Conservation (phyloP, 1,284 basidiomycete species). For the Uromyces viciae-fabae region DNA sequence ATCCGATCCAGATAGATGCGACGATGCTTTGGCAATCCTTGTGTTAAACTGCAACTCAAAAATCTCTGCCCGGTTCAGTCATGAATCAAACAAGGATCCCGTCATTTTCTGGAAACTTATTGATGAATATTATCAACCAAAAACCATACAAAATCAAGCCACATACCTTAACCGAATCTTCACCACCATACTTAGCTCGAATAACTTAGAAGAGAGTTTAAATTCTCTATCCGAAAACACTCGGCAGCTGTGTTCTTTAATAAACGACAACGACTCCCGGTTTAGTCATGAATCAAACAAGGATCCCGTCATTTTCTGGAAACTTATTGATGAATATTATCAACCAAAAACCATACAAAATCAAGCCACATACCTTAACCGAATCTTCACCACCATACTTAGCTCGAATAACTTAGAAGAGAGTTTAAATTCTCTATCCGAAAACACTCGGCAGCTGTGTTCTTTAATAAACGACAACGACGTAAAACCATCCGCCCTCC, state of each 20-base stretch:
- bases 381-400: background rate
- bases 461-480: background rate
- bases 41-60: background rate
- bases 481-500: background rate
- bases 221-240: background rate
- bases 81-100: background rate
- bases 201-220: background rate
- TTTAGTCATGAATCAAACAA: background rate
- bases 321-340: background rate
- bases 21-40: background rate
- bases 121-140: no score
- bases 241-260: no score
- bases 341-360: conserved; percentile 4
- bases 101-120: background rate
- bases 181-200: background rate
- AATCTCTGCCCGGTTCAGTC: background rate
- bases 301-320: background rate
- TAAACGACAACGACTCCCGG: no score
- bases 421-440: background rate
- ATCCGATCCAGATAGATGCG: background rate
- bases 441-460: background rate
- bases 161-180: background rate
- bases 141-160: background rate
- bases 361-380: background rate
- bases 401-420: background rate